Evolutionary conservation across 116 monocot genomes (phyloP).

Genomic region (Posidonia oceanica): DNA sequence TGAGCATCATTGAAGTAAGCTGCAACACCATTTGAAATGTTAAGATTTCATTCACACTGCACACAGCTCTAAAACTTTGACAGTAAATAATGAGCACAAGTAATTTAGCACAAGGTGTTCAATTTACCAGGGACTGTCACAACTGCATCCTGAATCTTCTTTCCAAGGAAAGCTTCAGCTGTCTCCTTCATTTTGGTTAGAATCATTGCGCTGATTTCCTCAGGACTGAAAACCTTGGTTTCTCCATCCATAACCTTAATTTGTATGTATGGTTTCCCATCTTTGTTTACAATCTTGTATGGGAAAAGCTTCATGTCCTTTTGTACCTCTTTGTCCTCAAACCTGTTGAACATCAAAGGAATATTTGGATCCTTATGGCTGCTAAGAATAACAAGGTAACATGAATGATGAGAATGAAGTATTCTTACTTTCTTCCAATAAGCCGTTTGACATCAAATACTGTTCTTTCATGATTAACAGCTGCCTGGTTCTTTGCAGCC

Average conservation of each 20-base stretch:
- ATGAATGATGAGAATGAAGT: not conserved
- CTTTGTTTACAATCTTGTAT: constrained; percentile 36
- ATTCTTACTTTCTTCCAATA: constrained; percentile 31
- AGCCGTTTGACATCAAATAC: constrained; percentile 35
- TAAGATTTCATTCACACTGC: not conserved
- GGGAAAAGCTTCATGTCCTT: constrained; percentile 35
- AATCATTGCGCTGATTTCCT: constrained; percentile 51
- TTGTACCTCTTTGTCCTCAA: constrained; percentile 42
- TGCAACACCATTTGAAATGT: constrained; percentile 1
- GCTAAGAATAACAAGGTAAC: not conserved
- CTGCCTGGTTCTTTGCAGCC: constrained; percentile 32
- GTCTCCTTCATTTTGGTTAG: constrained; percentile 50
- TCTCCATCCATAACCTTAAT: constrained; percentile 31
- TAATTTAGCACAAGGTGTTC: not conserved
- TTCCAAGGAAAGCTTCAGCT: constrained; percentile 35
- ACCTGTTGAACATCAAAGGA: constrained; percentile 12
- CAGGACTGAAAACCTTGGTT: constrained; percentile 36
- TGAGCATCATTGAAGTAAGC: constrained; percentile 58
- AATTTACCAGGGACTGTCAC: constrained; percentile 38
- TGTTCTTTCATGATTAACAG: constrained; percentile 24
- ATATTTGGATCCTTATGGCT: not conserved
- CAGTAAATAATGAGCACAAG: not conserved
- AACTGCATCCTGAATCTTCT: constrained; percentile 38
- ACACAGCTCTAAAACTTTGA: not conserved
- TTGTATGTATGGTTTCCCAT: constrained; percentile 42